A percentile compares a stretch with the other conserved stretches of the same genome.
Conservation (phyloP, 208 protist genomes). For the Wallacemonas sp. region DNA sequence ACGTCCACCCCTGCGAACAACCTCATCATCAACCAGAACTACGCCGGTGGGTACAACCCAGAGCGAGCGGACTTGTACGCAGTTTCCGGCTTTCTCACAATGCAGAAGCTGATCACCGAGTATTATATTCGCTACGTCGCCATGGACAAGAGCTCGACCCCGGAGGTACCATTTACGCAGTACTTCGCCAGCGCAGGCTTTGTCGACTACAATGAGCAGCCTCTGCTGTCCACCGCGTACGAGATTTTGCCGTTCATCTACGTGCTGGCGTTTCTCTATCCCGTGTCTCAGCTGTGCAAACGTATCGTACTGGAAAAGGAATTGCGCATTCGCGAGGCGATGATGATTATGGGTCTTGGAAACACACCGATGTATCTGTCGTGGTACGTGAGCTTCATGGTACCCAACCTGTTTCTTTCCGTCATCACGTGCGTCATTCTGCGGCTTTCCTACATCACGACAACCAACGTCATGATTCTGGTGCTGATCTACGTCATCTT, state of each 20-base stretch:
- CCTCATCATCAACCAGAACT: constrained; percentile 13
- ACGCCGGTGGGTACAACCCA: constrained; percentile 13
- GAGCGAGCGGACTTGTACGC: constrained; percentile 23
- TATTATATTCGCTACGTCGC: constrained; percentile 39
- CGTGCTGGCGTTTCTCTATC: constrained; percentile 47
- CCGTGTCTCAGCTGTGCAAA: constrained; percentile 35
- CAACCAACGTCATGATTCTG: constrained; percentile 15
- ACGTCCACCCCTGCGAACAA: constrained; percentile 17
- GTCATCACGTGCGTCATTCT: constrained; percentile 38
- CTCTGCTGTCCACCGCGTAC: constrained; percentile 35
- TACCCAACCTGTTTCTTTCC: constrained; percentile 22
- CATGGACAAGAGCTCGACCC: constrained; percentile 3
- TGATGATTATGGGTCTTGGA: constrained; percentile 56
- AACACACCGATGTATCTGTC: constrained; percentile 42
- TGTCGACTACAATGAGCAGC: constrained; percentile 28
- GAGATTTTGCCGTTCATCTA: constrained; percentile 38
- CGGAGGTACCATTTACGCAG: constrained; percentile 9
- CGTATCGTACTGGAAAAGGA: constrained; percentile 56
- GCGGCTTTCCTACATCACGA: constrained; percentile 25
- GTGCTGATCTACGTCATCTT: constrained; percentile 32
- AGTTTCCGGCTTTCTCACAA: constrained; percentile 26
- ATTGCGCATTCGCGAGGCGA: constrained; percentile 40
- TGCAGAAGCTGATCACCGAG: constrained; percentile 34
- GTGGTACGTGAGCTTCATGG: constrained; percentile 32
- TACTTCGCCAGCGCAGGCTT: constrained; percentile 28